Conservation (phyloP, 2,329 filamentous ascomycete genomes). For the Atkinsonella hypoxylon region DNA sequence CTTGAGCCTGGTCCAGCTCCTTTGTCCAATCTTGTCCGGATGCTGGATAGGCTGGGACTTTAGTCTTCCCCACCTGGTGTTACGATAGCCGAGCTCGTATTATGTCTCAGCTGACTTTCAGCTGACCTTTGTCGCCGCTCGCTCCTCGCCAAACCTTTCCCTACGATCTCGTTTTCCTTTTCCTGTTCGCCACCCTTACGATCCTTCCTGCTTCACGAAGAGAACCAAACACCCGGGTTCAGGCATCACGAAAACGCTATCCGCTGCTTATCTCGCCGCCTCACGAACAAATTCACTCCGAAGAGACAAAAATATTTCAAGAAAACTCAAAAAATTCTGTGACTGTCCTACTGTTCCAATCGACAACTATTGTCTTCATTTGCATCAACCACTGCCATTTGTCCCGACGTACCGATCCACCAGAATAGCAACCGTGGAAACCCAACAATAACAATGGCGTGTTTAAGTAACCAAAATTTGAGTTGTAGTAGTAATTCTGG, state of each 20-base stretch:
- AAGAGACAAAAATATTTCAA: neutral
- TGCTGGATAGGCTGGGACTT: neutral
- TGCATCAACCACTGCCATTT: too few relatives aligned
- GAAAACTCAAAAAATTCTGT: neutral
- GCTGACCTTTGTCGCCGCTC: neutral
- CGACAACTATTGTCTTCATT: too few relatives aligned
- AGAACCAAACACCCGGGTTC: neutral
- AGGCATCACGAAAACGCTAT: neutral
- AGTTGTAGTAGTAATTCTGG: constrained; percentile 68
- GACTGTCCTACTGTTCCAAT: neutral
- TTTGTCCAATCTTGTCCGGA: neutral
- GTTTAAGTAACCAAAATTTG: constrained; percentile 60
- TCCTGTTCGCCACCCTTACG: neutral
- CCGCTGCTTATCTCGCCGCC: neutral
- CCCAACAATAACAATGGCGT: constrained; percentile 37
- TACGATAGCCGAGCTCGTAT: neutral
- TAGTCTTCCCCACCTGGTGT: neutral
- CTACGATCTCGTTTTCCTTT: neutral
- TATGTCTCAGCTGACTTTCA: constrained; percentile 1
- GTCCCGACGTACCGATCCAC: constrained; percentile 2
- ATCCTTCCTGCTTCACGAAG: too few relatives aligned
- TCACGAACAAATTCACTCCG: neutral
- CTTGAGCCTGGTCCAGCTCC: neutral
- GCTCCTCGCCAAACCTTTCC: neutral
- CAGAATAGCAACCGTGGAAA: constrained; percentile 14